Base-by-base conservation (phyloP, 148 eudicot genomes). In the Camellia lanceoleosa region DNA sequence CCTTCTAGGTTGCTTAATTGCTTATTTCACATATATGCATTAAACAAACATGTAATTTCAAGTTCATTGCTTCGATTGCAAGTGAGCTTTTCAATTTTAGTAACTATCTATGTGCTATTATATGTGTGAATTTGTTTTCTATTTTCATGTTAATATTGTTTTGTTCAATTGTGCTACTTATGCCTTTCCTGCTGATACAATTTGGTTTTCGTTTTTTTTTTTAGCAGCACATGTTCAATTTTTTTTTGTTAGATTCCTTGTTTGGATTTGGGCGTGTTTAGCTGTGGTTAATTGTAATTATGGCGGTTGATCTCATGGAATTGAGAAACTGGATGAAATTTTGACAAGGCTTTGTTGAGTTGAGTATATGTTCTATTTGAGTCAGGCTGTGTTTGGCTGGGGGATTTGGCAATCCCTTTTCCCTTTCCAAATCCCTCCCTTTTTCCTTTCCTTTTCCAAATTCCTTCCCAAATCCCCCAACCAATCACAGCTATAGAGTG, bases 1-100 rank as follows among this genome's bases (percentile, higher is more conserved):
- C 38, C 38, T 30, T 30, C 38, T 30, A 30, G 38, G 38, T 30
- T 30, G 38, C 15, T 73, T 59, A 43, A 52, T 76, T 70, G 81
- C 60, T 44, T n/a, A 79, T 77, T 72, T 11, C 65, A 76, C 59
- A 72, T 42, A 58, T 8, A 47, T 65, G 56, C 6, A 30, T 59
- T 19, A 49, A 38, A 69, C 41, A 43, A 16, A 10, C 15, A 23
- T 51, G 4, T 18, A 51, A 49, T 71, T 47, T 71, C 15, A 52
- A 54, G 15, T 38, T 38, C 13, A 30, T 54, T 30, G 76, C 20
- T 71, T n/a, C 5, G 5, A 14, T 47, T 19, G 42, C 58, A 51
- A 71, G 5, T 71, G 41, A 30, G 52, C 2, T 15, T 15, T 44
- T 12, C 52, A 1, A 51, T 19, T 72, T 18, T 4, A n/a, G 60